phyloP scores from a whole-genome alignment of 805 yeast species.

The Metschnikowia bowlesiae region DNA sequence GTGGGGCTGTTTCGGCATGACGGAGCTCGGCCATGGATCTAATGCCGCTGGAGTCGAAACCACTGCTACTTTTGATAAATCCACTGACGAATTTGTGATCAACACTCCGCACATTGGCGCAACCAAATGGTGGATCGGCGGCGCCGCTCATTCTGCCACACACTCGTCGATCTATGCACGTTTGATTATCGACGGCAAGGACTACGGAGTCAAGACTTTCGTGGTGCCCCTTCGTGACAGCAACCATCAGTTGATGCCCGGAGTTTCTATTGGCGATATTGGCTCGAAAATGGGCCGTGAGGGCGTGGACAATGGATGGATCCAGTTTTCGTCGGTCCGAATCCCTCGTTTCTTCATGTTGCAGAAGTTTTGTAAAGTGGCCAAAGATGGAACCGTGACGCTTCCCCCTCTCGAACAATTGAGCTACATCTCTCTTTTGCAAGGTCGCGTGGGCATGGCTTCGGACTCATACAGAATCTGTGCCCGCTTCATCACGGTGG shows the following conservation, averaged over 20 bases:
- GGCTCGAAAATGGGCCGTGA: slow-evolving; percentile 49
- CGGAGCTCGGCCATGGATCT: slow-evolving; percentile 20
- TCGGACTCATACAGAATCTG: slow-evolving; percentile 40
- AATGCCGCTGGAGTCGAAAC: slow-evolving; percentile 21
- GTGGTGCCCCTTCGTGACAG: slow-evolving; percentile 45
- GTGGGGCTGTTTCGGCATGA: slow-evolving; percentile 22
- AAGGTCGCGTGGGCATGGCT: slow-evolving; percentile 45
- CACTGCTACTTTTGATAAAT: slow-evolving; percentile 33
- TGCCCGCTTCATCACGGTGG: slow-evolving; percentile 40
- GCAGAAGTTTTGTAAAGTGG: slow-evolving; percentile 41
- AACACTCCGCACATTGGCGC: slow-evolving; percentile 47
- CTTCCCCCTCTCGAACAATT: slow-evolving; percentile 45
- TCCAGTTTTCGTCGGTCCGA: slow-evolving; percentile 41
- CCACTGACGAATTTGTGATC: slow-evolving; percentile 39
- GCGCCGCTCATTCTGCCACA: slow-evolving; percentile 46
- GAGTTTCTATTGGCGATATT: slow-evolving; percentile 43
- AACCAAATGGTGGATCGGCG: slow-evolving; percentile 50
- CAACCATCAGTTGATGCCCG: slow-evolving; percentile 40
- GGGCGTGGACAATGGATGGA: slow-evolving; percentile 48
- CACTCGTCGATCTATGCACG: slow-evolving; percentile 40
- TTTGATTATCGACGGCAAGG: slow-evolving; percentile 40
- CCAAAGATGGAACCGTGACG: slow-evolving; percentile 35
- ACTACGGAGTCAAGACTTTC: slow-evolving; percentile 44
- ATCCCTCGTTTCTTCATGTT: slow-evolving; percentile 45
- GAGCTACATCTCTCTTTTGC: slow-evolving; percentile 39